phyloP scores from a whole-genome alignment of 306 rosid species.

The Biancaea sappan region DNA sequence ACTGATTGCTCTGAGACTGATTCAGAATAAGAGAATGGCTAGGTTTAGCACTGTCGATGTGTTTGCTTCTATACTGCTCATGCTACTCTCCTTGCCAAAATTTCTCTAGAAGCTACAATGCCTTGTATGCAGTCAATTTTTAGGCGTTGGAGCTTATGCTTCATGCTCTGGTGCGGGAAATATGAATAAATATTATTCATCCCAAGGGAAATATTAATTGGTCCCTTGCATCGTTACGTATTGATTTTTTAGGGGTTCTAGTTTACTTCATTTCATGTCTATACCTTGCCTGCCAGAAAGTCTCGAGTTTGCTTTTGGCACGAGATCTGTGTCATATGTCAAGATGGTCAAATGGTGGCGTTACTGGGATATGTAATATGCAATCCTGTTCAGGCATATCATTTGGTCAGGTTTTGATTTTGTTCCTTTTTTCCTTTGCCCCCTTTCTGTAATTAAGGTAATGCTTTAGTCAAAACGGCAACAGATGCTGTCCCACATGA shows the following conservation, averaged over 20 bases:
- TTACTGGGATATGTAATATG: conserved; percentile 19
- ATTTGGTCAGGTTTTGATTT: conserved; percentile 26
- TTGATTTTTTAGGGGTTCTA: conserved; percentile 27
- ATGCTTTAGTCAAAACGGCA: neutral
- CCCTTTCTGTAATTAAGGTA: conserved; percentile 26
- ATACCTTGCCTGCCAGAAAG: conserved; percentile 38
- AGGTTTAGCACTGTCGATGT: conserved; percentile 37
- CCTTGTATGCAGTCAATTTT: conserved; percentile 45
- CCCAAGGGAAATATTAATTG: conserved; percentile 39
- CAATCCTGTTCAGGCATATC: conserved; percentile 24
- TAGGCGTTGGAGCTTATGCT: conserved; percentile 44
- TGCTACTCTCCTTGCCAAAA: conserved; percentile 14
- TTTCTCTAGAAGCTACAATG: conserved; percentile 32
- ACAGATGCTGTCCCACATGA: conserved; percentile 7
- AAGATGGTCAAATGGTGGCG: conserved; percentile 15
- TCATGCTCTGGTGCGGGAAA: conserved; percentile 36
- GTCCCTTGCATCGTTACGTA: conserved; percentile 38
- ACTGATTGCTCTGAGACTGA: conserved; percentile 45
- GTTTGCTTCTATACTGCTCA: conserved; percentile 29
- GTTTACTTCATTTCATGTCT: conserved; percentile 32
- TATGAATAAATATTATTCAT: conserved; percentile 43
- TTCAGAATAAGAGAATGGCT: conserved; percentile 31
- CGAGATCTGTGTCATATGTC: conserved; percentile 34
- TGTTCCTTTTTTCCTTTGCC: conserved; percentile 6
- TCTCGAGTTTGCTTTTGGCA: conserved; percentile 35